These are phyloP conservation scores for Lizonia empirigonia DNA, from an alignment of 2,329 filamentous ascomycete genomes.

Conservation along the genomic window DNA sequence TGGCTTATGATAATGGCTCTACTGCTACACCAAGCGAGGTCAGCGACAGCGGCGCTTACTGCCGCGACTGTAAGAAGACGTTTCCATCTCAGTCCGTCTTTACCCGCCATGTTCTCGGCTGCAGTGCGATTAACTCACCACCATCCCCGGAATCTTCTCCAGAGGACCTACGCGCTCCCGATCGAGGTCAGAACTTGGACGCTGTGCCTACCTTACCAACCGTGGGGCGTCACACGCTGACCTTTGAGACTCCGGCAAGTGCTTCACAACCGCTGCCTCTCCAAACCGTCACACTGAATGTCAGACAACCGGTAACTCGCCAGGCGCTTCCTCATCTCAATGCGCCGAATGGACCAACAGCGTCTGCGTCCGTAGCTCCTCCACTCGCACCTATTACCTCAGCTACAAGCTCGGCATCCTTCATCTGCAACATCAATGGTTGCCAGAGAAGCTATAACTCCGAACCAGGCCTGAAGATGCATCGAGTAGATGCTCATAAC, in stretches of 20 bases:
- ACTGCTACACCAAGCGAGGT: constrained; percentile 17
- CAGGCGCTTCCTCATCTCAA: not conserved
- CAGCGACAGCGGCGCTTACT: constrained; percentile 15
- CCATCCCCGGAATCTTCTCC: not conserved
- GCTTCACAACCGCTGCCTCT: not conserved
- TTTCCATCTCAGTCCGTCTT: constrained; percentile 24
- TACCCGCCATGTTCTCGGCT: constrained; percentile 33
- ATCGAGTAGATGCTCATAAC: constrained; percentile 31
- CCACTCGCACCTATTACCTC: not conserved
- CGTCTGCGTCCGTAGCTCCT: too few relatives aligned
- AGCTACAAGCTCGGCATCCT: not conserved
- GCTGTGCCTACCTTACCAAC: not conserved
- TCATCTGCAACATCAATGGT: constrained; percentile 18
- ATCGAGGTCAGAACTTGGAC: not conserved
- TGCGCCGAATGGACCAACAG: not conserved
- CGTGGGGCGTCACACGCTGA: not conserved
- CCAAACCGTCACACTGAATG: not conserved
- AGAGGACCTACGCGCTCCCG: not conserved
- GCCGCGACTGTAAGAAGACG: constrained; percentile 27
- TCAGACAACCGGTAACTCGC: not conserved
- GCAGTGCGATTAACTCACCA: constrained; percentile 4
- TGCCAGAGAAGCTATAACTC: constrained; percentile 29
- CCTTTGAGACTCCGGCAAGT: not conserved
- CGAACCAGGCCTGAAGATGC: constrained; percentile 26
- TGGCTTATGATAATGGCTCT: constrained; percentile 5